A percentile compares a stretch with the other conserved stretches of the same genome.
phyloP scores from a whole-genome alignment of 108 stramenopile species.

The Skeletonema potamos region DNA sequence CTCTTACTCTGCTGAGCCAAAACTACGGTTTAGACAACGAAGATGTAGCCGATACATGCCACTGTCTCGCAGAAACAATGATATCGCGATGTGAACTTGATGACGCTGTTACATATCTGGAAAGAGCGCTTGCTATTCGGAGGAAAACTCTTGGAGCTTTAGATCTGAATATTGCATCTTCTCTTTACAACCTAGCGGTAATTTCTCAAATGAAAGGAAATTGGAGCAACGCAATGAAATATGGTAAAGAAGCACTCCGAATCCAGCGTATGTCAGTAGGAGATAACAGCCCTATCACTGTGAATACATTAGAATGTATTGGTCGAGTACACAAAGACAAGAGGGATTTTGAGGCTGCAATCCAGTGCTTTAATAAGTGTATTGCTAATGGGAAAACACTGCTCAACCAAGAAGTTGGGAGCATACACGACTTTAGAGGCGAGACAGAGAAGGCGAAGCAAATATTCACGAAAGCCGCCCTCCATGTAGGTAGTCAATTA shows the following conservation, averaged over 20 bases:
- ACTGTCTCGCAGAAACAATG: slow-evolving; percentile 45
- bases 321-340: slow-evolving; percentile 43
- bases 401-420: slow-evolving; percentile 27
- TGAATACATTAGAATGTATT: slow-evolving; percentile 42
- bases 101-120: slow-evolving; percentile 33
- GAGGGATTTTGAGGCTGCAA: slow-evolving; percentile 37
- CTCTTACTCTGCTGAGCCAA: slow-evolving; percentile 25
- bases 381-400: slow-evolving; percentile 22
- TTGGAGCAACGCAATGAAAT: slow-evolving; percentile 43
- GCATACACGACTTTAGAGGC: slow-evolving; percentile 32
- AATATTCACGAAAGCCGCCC: slow-evolving; percentile 27
- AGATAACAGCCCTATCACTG: slow-evolving; percentile 23
- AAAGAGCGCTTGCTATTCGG: slow-evolving; percentile 31
- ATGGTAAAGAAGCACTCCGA: slow-evolving; percentile 48
- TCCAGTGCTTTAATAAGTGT: slow-evolving; percentile 39
- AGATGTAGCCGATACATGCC: slow-evolving; percentile 51
- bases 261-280: slow-evolving; percentile 23
- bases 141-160: slow-evolving; percentile 29
- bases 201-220: slow-evolving; percentile 40
- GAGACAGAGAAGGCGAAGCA: slow-evolving; percentile 24
- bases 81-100: slow-evolving; percentile 40
- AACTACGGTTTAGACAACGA: slow-evolving; percentile 39
- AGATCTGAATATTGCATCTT: slow-evolving; percentile 32
- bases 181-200: slow-evolving; percentile 39
- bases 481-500: slow-evolving; percentile 11